A percentile compares a stretch with the other conserved stretches of the same genome.
Conservation (phyloP, 139 green algal genomes). For the Trebouxia sp. region DNA sequence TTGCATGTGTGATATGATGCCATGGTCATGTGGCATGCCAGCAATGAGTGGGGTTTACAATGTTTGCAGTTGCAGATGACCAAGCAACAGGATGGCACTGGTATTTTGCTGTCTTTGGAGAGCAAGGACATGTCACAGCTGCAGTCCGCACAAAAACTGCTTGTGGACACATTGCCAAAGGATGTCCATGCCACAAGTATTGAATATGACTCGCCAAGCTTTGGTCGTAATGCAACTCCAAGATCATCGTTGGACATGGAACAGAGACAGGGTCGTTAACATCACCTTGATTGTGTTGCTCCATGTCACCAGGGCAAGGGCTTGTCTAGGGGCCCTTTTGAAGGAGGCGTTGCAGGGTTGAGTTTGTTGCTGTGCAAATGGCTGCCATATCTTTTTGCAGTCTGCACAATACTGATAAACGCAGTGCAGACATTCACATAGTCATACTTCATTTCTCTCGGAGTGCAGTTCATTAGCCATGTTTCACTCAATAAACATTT, state of each 20-base stretch:
- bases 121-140: slow-evolving; percentile 45
- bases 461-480: too few species aligned
- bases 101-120: slow-evolving; percentile 65
- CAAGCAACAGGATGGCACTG: slow-evolving; percentile 50
- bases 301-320: too few species aligned
- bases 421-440: too few species aligned
- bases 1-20: too few species aligned
- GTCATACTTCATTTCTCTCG: too few species aligned
- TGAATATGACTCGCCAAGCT: background rate
- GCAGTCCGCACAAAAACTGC: background rate
- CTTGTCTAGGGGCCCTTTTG: background rate
- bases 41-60: too few species aligned
- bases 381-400: slow-evolving; percentile 21
- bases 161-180: background rate
- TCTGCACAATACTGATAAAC: too few species aligned
- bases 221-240: background rate
- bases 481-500: too few species aligned
- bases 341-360: too few species aligned
- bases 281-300: too few species aligned
- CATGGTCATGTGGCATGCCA: too few species aligned
- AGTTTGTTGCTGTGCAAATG: background rate
- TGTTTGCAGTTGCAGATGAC: slow-evolving; percentile 41
- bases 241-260: background rate
- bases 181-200: background rate
- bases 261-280: too few species aligned